These are phyloP conservation scores for Fusarium fujikuroi DNA, from an alignment of 2,329 filamentous ascomycete genomes.

Conservation along the genomic window DNA sequence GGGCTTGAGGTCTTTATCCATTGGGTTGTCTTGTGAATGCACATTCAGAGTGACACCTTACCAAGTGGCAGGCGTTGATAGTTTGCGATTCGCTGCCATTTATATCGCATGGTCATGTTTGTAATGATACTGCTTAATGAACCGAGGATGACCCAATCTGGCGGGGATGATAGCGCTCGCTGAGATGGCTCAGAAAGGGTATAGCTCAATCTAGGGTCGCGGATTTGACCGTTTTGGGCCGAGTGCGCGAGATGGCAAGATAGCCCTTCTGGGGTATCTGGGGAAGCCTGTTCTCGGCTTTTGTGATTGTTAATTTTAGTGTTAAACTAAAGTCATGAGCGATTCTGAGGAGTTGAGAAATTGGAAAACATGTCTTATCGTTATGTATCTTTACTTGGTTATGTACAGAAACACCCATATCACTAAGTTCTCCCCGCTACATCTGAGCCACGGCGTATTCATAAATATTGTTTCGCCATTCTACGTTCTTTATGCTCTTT, in stretches of 20 bases:
- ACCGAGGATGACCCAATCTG: not conserved
- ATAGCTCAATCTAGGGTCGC: not conserved
- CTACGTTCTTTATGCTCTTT: too few relatives aligned
- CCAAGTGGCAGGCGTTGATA: fast-evolving
- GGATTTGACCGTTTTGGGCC: not conserved
- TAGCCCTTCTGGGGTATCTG: fast-evolving
- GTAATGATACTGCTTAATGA: fast-evolving
- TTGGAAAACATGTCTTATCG: not conserved
- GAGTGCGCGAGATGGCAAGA: not conserved
- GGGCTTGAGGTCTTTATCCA: not conserved
- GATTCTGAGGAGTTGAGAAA: fast-evolving
- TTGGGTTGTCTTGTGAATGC: fast-evolving
- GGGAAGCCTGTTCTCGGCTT: too few relatives aligned
- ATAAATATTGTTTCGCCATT: too few relatives aligned
- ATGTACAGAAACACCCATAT: not conserved
- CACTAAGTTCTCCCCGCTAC: fast-evolving
- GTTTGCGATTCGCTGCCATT: not conserved
- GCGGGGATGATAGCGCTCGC: not conserved
- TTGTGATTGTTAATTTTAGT: fast-evolving
- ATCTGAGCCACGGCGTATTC: not conserved
- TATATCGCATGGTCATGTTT: not conserved
- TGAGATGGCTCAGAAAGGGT: not conserved
- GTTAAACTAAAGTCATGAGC: fast-evolving
- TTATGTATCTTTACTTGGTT: not conserved
- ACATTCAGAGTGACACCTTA: fast-evolving